Conservation (phyloP, 176 grass and related monocot genomes). For the Tuctoria greenei region DNA sequence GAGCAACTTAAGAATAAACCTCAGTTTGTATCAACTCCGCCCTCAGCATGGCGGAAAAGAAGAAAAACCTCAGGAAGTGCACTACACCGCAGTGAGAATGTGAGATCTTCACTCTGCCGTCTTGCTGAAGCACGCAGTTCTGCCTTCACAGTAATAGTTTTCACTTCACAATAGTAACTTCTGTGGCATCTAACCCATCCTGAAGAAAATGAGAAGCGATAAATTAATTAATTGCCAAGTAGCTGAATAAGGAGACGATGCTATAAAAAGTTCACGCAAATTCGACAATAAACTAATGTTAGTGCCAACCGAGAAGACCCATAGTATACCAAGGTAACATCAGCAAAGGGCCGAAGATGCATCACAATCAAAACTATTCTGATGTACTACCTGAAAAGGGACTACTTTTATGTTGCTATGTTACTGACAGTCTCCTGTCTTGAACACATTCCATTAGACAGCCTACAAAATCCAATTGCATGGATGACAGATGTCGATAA, state of each 20-base stretch:
- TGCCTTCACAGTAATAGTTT: neutral
- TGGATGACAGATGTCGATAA: neutral
- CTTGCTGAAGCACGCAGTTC: conserved; percentile 15
- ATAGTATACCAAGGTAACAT: neutral
- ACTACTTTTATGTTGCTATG: conserved; percentile 21
- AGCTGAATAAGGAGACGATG: neutral
- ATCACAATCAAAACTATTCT: conserved; percentile 9
- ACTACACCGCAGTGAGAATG: neutral
- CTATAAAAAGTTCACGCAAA: conserved; percentile 1
- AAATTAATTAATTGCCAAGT: conserved; percentile 17
- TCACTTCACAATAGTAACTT: neutral
- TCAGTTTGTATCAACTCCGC: conserved; percentile 39
- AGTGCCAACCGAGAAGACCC: neutral
- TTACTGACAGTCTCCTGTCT: conserved; percentile 19
- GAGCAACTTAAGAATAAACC: conserved; percentile 17
- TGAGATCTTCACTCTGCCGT: neutral
- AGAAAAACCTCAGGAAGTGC: conserved; percentile 17
- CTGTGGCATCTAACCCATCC: conserved; percentile 12
- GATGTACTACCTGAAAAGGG: conserved; percentile 27
- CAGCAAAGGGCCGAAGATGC: neutral
- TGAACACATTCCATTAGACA: conserved; percentile 35
- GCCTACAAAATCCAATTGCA: conserved; percentile 16
- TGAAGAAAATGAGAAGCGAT: conserved; percentile 23
- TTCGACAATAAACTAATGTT: neutral
- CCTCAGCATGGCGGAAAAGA: conserved; percentile 32